Evolutionary conservation across 2,329 filamentous ascomycete species (phyloP).

Genomic region (Penicillium oxalicum): DNA sequence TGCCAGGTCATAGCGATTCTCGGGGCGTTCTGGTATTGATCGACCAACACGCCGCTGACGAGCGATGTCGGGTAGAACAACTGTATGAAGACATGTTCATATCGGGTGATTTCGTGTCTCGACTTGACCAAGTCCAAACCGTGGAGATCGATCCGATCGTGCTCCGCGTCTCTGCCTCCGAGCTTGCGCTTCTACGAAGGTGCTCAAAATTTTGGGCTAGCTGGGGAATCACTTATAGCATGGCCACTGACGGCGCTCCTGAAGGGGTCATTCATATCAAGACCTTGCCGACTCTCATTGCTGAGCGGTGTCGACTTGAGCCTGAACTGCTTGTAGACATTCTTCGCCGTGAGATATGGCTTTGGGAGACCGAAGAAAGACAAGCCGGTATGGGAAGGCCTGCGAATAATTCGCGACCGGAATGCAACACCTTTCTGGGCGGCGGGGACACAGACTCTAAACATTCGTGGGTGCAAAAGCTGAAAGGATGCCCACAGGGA

Average conservation of each 20-base stretch:
- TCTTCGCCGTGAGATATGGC: slow-evolving; percentile 69
- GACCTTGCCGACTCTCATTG: slow-evolving; percentile 63
- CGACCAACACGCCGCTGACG: slow-evolving; percentile 93
- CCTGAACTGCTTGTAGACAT: slow-evolving; percentile 67
- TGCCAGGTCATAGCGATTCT: not conserved
- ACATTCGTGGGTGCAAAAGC: slow-evolving; percentile 52
- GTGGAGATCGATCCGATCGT: slow-evolving; percentile 43
- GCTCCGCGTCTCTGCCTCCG: slow-evolving; percentile 60
- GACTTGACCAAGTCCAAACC: slow-evolving; percentile 18
- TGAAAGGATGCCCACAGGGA: slow-evolving; percentile 66
- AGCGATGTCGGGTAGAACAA: slow-evolving; percentile 71
- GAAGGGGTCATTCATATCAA: slow-evolving; percentile 44
- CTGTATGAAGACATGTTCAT: slow-evolving; percentile 56
- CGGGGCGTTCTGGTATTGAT: slow-evolving; percentile 60
- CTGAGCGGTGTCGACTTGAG: slow-evolving; percentile 68
- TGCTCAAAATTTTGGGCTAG: slow-evolving; percentile 54
- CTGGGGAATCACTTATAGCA: slow-evolving; percentile 71
- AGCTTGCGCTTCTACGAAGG: slow-evolving; percentile 53
- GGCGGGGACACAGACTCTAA: not conserved
- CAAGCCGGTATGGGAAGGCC: slow-evolving; percentile 6
- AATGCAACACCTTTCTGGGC: not conserved
- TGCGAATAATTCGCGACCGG: not conserved
- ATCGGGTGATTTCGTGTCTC: not conserved
- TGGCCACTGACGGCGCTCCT: slow-evolving; percentile 22
- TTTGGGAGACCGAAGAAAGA: slow-evolving; percentile 45